phyloP scores from a whole-genome alignment of 257 asterid species.

The Lavandula angustifolia region DNA sequence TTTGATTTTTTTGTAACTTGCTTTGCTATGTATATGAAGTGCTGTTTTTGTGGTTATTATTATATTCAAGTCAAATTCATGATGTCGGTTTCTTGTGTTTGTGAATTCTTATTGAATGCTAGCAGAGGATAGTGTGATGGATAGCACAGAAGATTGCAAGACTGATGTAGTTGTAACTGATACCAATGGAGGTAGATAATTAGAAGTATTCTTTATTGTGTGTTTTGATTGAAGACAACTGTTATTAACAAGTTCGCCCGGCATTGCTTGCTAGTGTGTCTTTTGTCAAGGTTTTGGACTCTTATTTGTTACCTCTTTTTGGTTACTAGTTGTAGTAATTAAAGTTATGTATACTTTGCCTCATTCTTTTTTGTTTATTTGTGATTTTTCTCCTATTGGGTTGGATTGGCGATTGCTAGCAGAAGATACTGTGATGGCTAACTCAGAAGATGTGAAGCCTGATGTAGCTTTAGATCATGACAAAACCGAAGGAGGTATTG shows the following conservation, averaged over 20 bases:
- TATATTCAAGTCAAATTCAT: not conserved
- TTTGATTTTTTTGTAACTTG: not conserved
- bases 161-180: constrained; percentile 18
- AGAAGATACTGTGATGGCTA: constrained; percentile 34
- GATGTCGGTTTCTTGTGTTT: constrained; percentile 2
- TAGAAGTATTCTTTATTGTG: not conserved
- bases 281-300: not conserved
- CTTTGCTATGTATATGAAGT: not conserved
- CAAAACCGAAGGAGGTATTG: constrained; percentile 31
- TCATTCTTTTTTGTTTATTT: not conserved
- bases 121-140: constrained; percentile 40
- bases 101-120: constrained; percentile 32
- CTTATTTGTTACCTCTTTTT: not conserved
- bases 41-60: not conserved
- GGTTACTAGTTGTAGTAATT: not conserved
- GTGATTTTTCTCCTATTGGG: not conserved
- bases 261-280: not conserved
- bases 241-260: not conserved
- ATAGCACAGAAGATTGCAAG: constrained; percentile 21
- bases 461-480: constrained; percentile 38
- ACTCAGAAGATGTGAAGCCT: constrained; percentile 39
- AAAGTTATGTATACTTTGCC: not conserved
- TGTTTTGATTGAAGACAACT: not conserved
- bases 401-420: not conserved
- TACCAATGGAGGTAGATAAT: constrained; percentile 18